phyloP scores from a whole-genome alignment of 495 filamentous ascomycete genomes.

The Staphylotrichum longicolle region DNA sequence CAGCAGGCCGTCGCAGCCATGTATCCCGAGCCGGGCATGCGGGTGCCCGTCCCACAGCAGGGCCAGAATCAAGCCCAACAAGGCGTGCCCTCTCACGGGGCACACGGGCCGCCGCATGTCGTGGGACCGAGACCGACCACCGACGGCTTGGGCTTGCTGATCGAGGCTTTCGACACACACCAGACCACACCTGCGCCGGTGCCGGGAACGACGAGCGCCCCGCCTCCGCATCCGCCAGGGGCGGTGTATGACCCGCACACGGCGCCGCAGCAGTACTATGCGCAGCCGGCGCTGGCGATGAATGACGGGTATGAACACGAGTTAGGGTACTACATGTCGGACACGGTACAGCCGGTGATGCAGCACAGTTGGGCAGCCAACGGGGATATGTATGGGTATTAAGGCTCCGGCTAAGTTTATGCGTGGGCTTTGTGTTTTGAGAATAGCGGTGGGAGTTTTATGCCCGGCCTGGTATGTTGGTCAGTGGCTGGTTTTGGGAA shows the following conservation, averaged over 20 bases:
- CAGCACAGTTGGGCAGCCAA: slow-evolving; percentile 28
- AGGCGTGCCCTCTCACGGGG: not conserved
- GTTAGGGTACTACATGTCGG: slow-evolving; percentile 34
- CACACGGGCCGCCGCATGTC: slow-evolving; percentile 1
- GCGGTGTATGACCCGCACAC: slow-evolving; percentile 26
- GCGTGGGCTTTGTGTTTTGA: not conserved
- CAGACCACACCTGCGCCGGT: slow-evolving; percentile 11
- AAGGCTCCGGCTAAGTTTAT: not conserved
- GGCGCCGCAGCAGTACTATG: slow-evolving; percentile 27
- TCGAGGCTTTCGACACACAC: slow-evolving; percentile 35
- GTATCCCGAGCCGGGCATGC: slow-evolving; percentile 30
- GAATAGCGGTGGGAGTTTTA: not conserved
- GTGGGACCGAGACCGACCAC: slow-evolving; percentile 20
- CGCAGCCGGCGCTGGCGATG: slow-evolving; percentile 19
- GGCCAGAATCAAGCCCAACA: slow-evolving; percentile 4
- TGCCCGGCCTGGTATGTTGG: not conserved
- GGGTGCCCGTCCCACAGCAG: slow-evolving; percentile 18
- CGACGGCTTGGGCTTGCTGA: slow-evolving; percentile 32
- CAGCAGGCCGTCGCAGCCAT: slow-evolving; percentile 1
- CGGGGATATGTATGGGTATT: slow-evolving; percentile 29
- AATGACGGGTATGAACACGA: slow-evolving; percentile 38
- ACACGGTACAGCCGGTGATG: slow-evolving; percentile 21
- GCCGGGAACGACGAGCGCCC: slow-evolving; percentile 1
- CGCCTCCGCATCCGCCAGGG: slow-evolving; percentile 1
- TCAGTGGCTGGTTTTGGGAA: not conserved